Conservation (phyloP, 371 early-diverging fungal species). For the Mucor ambiguus region DNA sequence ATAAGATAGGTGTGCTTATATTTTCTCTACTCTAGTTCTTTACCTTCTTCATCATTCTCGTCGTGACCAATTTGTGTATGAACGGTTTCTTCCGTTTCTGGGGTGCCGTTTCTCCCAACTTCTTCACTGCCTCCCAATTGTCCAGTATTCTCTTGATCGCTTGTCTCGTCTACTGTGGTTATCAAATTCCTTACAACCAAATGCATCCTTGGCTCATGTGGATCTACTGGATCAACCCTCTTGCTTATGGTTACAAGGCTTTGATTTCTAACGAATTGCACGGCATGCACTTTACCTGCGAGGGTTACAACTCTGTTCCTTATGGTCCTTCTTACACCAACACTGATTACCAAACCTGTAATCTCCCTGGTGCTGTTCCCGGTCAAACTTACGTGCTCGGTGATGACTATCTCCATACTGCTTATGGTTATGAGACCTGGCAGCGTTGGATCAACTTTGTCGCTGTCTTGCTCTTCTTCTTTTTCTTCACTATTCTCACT, state of each 20-base stretch:
- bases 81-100: slow-evolving; percentile 66
- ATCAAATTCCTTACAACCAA: slow-evolving; percentile 58
- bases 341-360: slow-evolving; percentile 54
- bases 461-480: slow-evolving; percentile 57
- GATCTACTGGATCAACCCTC: slow-evolving; percentile 73
- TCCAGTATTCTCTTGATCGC: slow-evolving; percentile 61
- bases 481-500: slow-evolving; percentile 54
- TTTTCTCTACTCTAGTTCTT: slow-evolving; percentile 41
- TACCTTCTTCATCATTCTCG: slow-evolving; percentile 54
- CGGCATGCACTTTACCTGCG: slow-evolving; percentile 39
- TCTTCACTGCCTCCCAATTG: slow-evolving; percentile 58
- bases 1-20: not conserved
- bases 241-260: slow-evolving; percentile 69
- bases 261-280: slow-evolving; percentile 69
- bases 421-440: slow-evolving; percentile 42
- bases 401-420: slow-evolving; percentile 48
- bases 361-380: slow-evolving; percentile 53
- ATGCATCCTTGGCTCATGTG: slow-evolving; percentile 78
- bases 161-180: slow-evolving; percentile 66
- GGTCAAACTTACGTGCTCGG: slow-evolving; percentile 50
- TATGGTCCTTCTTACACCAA: slow-evolving; percentile 48
- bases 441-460: slow-evolving; percentile 65
- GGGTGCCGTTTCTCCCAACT: slow-evolving; percentile 59
- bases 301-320: slow-evolving; percentile 45
- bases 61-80: slow-evolving; percentile 55